Evolutionary conservation across 805 yeast species (phyloP).

Genomic region (Candida chilensis): DNA sequence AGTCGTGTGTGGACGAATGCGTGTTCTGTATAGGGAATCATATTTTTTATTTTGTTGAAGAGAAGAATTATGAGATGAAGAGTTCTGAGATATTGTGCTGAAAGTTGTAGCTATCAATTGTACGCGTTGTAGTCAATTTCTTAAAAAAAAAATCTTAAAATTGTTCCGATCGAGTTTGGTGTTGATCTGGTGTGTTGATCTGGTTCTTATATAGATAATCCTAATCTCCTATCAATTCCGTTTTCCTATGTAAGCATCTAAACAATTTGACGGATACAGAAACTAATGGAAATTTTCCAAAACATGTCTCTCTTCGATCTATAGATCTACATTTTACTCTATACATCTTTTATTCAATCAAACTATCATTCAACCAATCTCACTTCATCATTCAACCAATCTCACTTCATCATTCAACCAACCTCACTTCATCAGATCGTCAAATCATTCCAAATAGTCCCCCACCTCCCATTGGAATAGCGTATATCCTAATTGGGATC

Average conservation of each 20-base stretch:
- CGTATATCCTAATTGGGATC: too few relatives aligned
- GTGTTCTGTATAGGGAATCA: too few relatives aligned
- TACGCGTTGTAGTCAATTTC: too few relatives aligned
- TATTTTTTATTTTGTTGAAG: too few relatives aligned
- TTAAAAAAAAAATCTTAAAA: too few relatives aligned
- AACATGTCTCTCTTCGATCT: conserved; percentile 1
- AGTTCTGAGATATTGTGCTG: too few relatives aligned
- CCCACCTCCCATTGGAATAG: too few relatives aligned
- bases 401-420: conserved; percentile 11
- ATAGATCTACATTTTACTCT: conserved; percentile 3
- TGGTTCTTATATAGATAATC: conserved; percentile 3
- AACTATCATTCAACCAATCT: conserved; percentile 15
- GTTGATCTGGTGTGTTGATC: conserved; percentile 1
- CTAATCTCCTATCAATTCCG: conserved; percentile 2
- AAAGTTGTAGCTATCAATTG: too few relatives aligned
- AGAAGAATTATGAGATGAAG: too few relatives aligned
- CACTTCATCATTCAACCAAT: conserved; percentile 13
- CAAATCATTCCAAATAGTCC: too few relatives aligned
- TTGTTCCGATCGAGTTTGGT: neutral
- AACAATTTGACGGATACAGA: neutral
- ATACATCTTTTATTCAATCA: conserved; percentile 14
- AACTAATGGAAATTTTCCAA: neutral
- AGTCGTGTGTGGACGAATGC: too few relatives aligned
- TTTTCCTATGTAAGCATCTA: conserved; percentile 1
- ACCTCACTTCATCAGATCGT: too few relatives aligned